These are phyloP conservation scores for Citrus sinensis DNA, from an alignment of 345 rosid genomes.

Conservation along the genomic window DNA sequence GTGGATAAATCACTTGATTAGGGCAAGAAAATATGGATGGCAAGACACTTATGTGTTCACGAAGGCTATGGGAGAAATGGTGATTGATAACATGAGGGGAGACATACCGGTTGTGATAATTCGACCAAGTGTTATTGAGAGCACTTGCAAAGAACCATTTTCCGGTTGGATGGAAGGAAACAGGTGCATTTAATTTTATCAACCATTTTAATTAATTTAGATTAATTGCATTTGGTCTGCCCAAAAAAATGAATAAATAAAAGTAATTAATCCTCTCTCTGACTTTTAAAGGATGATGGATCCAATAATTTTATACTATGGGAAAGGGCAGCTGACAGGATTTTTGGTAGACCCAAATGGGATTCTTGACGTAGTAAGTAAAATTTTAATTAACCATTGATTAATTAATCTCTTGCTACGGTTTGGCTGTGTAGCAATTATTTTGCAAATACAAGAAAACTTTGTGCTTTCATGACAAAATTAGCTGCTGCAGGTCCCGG, in stretches of 20 bases:
- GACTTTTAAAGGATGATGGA: constrained; percentile 82
- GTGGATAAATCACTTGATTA: constrained; percentile 6
- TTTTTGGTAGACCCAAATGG: constrained; percentile 86
- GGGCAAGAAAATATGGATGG: constrained; percentile 91
- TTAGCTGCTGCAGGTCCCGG: constrained; percentile 49
- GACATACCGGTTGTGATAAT: constrained; percentile 77
- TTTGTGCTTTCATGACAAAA: background rate
- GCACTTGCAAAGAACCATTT: constrained; percentile 89
- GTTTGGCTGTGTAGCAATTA: background rate
- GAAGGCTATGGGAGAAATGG: constrained; percentile 99
- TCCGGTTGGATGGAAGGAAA: constrained; percentile 99
- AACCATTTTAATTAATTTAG: background rate
- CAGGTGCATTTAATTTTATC: constrained; percentile 36
- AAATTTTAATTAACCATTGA: background rate
- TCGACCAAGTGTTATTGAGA: constrained; percentile 85
- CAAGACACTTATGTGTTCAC: constrained; percentile 93
- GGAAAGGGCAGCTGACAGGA: constrained; percentile 90
- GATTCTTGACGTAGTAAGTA: constrained; percentile 80
- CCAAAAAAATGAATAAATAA: background rate
- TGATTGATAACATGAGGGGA: constrained; percentile 69
- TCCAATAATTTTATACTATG: constrained; percentile 83
- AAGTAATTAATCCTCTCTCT: background rate
- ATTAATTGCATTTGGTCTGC: background rate
- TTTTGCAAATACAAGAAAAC: too few relatives aligned
- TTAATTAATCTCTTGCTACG: background rate